Conservation (phyloP, 2,329 filamentous ascomycete species). For the Colletotrichum shisoi region DNA sequence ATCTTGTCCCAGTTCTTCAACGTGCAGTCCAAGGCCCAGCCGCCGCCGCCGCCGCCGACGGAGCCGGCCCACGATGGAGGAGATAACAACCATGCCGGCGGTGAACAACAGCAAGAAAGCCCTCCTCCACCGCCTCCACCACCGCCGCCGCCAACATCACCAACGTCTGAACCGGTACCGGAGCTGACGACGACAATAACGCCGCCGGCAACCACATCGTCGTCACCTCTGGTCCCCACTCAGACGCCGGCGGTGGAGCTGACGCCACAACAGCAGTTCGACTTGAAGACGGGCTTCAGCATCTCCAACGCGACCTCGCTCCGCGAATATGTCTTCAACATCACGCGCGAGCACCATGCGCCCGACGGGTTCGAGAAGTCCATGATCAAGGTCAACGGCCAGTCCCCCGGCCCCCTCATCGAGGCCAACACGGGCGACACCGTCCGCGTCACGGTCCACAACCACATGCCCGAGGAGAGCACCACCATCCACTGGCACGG, state of each 20-base stretch:
- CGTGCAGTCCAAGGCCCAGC: conserved; percentile 21
- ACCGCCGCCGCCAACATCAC: conserved; percentile 6
- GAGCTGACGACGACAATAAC: conserved; percentile 20
- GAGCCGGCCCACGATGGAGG: conserved; percentile 24
- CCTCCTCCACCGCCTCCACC: neutral
- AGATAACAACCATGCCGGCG: conserved; percentile 10
- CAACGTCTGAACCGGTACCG: neutral
- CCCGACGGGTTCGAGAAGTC: conserved; percentile 64
- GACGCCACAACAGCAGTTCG: conserved; percentile 30
- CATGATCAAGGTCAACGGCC: conserved; percentile 69
- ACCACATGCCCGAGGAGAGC: conserved; percentile 48
- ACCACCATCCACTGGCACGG: conserved; percentile 75
- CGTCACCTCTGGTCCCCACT: conserved; percentile 15
- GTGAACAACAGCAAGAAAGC: conserved; percentile 26
- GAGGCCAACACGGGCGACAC: conserved; percentile 55
- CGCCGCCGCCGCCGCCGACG: conserved; percentile 20
- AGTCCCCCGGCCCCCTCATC: conserved; percentile 72
- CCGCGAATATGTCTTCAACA: conserved; percentile 62
- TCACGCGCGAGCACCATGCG: conserved; percentile 58
- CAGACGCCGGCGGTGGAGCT: conserved; percentile 25
- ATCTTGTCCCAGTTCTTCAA: conserved; percentile 37
- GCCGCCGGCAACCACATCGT: conserved; percentile 6
- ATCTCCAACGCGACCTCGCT: conserved; percentile 43
- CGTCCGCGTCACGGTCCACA: conserved; percentile 52
- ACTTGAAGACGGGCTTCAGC: conserved; percentile 25